Percentiles rank a stretch among this genome's conserved stretches.
Evolutionary conservation across 2,329 filamentous ascomycete species (phyloP).

Genomic region (Aspergillus spinulosporus): DNA sequence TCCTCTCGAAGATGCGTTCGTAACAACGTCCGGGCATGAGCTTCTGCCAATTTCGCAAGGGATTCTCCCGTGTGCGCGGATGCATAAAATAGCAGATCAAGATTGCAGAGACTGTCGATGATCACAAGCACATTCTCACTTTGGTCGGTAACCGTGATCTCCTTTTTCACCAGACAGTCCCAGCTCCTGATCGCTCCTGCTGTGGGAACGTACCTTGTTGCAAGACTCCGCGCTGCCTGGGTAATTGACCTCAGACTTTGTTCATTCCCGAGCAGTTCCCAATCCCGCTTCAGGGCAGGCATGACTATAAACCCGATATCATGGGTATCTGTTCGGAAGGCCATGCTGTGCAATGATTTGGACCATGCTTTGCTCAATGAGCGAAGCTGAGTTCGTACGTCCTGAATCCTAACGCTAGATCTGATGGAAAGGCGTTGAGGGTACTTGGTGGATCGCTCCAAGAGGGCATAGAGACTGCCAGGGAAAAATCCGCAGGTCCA

Average conservation of each 20-base stretch:
- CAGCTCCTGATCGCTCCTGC: slow-evolving; percentile 44
- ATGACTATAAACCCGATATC: slow-evolving; percentile 57
- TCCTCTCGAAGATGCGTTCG: slow-evolving; percentile 30
- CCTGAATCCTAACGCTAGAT: neutral
- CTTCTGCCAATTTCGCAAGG: slow-evolving; percentile 40
- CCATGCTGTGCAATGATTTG: slow-evolving; percentile 20
- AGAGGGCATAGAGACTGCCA: slow-evolving; percentile 18
- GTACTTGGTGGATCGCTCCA: slow-evolving; percentile 20
- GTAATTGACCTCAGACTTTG: slow-evolving; percentile 18
- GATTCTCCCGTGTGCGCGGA: slow-evolving; percentile 29
- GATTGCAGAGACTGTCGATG: slow-evolving; percentile 47
- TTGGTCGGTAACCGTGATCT: slow-evolving; percentile 33
- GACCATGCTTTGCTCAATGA: slow-evolving; percentile 19
- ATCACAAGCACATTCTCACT: slow-evolving; percentile 43
- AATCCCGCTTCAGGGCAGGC: slow-evolving; percentile 50
- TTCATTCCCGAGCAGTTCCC: slow-evolving; percentile 44
- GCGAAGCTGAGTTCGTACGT: slow-evolving; percentile 15
- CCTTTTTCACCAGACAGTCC: slow-evolving; percentile 21
- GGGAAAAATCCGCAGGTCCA: slow-evolving; percentile 30
- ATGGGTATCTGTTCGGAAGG: slow-evolving; percentile 52
- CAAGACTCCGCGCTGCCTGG: slow-evolving; percentile 26
- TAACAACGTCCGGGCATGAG: slow-evolving; percentile 41
- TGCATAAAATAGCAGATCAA: slow-evolving; percentile 43
- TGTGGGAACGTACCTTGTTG: slow-evolving; percentile 37
- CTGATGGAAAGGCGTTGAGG: neutral